These are phyloP conservation scores for Detonula confervacea DNA, from an alignment of 352 stramenopile species.

Conservation along the genomic window DNA sequence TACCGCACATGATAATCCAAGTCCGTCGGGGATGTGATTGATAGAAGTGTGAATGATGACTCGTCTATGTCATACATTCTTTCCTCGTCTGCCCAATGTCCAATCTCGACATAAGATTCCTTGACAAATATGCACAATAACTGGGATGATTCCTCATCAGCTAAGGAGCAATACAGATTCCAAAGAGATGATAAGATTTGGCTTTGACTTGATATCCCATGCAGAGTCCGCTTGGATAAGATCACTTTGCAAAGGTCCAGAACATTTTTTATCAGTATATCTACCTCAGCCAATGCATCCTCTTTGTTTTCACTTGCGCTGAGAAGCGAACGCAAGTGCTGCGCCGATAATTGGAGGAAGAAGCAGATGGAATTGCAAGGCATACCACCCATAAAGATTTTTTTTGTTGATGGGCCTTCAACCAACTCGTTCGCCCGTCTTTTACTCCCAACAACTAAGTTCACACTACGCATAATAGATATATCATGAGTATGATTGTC, in stretches of 20 bases:
- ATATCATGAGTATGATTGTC: not conserved
- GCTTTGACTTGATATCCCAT: not conserved
- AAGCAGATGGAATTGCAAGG: constrained; percentile 3
- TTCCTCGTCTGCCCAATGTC: constrained; percentile 8
- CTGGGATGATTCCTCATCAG: constrained; percentile 49
- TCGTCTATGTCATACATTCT: constrained; percentile 1
- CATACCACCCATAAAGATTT: constrained; percentile 7
- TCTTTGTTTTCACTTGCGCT: constrained; percentile 21
- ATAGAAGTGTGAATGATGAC: constrained; percentile 37
- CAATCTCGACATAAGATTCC: constrained; percentile 19
- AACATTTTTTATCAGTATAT: constrained; percentile 38
- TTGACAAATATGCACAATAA: constrained; percentile 42
- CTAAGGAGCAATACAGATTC: constrained; percentile 39
- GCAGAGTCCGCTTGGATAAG: not conserved
- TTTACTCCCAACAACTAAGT: constrained; percentile 29
- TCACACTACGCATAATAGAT: constrained; percentile 19
- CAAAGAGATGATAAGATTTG: constrained; percentile 20
- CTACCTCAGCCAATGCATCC: constrained; percentile 27
- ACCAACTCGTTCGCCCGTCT: not conserved
- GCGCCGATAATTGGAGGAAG: constrained; percentile 41
- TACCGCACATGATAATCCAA: constrained; percentile 37
- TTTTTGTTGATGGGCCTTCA: not conserved
- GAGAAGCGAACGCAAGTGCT: constrained; percentile 39
- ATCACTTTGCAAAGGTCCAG: constrained; percentile 29
- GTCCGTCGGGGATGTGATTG: constrained; percentile 29